Conservation (phyloP, 306 rosid genomes). For the Astragalus membranaceus region DNA sequence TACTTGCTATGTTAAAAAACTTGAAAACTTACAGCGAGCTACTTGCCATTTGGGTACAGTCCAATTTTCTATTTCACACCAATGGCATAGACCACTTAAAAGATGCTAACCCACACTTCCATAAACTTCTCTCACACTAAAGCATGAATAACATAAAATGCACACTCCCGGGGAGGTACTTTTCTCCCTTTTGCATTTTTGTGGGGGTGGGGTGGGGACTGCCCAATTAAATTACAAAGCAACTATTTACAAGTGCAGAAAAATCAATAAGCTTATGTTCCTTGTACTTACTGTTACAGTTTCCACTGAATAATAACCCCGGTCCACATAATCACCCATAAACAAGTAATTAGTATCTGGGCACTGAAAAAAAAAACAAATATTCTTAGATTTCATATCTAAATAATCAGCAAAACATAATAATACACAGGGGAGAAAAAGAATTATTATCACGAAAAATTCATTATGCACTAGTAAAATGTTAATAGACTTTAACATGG, state of each 20-base stretch:
- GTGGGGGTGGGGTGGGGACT: not conserved
- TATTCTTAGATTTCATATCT: slow-evolving; percentile 11
- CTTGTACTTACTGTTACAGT: slow-evolving; percentile 74
- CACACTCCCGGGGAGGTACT: not conserved
- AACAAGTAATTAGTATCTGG: slow-evolving; percentile 92
- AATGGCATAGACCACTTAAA: not conserved
- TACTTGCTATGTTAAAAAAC: not conserved
- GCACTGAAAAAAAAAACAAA: slow-evolving; percentile 51
- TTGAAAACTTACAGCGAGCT: not conserved
- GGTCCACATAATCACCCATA: slow-evolving; percentile 99
- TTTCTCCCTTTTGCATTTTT: not conserved
- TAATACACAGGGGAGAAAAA: not conserved
- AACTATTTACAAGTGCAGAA: not conserved
- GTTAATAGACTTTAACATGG: not conserved
- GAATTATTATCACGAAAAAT: not conserved
- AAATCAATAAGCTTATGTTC: not conserved
- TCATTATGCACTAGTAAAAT: slow-evolving; percentile 9
- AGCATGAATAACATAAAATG: not conserved
- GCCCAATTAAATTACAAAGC: not conserved
- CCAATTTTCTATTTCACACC: not conserved
- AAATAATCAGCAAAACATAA: not conserved
- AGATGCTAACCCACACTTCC: not conserved
- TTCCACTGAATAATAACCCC: slow-evolving; percentile 95
- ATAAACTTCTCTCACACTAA: not conserved
- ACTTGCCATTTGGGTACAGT: not conserved